Conservation (phyloP, 2,329 filamentous ascomycete species). For the Trichoderma koningii region DNA sequence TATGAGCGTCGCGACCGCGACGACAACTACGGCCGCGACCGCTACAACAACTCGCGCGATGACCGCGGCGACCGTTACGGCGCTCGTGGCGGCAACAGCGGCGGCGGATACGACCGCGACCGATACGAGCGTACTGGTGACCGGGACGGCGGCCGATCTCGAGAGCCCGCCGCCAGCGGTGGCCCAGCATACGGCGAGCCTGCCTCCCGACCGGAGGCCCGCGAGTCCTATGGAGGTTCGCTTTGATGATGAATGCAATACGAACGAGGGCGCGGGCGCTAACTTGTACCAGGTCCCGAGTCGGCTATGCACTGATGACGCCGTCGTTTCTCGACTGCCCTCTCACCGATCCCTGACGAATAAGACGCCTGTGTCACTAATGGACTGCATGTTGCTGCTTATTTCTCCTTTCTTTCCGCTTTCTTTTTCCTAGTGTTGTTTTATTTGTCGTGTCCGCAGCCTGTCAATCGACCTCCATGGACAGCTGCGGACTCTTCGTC, state of each 20-base stretch:
- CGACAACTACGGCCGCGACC: conserved; percentile 45
- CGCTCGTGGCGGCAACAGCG: conserved; percentile 35
- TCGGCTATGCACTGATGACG: conserved; percentile 18
- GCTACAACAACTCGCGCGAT: conserved; percentile 32
- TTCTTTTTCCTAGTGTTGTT: conserved; percentile 31
- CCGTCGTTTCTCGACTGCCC: conserved; percentile 14
- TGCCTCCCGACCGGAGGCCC: conserved; percentile 47
- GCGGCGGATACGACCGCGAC: conserved; percentile 51
- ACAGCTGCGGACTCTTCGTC: conserved; percentile 36
- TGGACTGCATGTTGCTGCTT: conserved; percentile 35
- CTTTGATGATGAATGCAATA: conserved; percentile 30
- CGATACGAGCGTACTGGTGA: conserved; percentile 52
- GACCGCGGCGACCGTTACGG: conserved; percentile 41
- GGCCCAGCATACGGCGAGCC: conserved; percentile 46
- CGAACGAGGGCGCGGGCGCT: conserved; percentile 29
- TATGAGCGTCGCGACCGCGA: conserved; percentile 54
- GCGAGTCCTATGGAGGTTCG: conserved; percentile 50
- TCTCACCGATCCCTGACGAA: conserved; percentile 21
- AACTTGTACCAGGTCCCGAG: conserved; percentile 26
- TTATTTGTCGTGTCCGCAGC: conserved; percentile 34
- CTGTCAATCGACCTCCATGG: conserved; percentile 37
- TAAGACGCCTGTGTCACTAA: conserved; percentile 30
- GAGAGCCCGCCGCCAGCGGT: conserved; percentile 42
- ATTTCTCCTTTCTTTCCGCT: conserved; percentile 29
- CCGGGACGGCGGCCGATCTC: conserved; percentile 45